phyloP scores from a whole-genome alignment of 2,329 filamentous ascomycete species.

The Colletotrichum tabaci region DNA sequence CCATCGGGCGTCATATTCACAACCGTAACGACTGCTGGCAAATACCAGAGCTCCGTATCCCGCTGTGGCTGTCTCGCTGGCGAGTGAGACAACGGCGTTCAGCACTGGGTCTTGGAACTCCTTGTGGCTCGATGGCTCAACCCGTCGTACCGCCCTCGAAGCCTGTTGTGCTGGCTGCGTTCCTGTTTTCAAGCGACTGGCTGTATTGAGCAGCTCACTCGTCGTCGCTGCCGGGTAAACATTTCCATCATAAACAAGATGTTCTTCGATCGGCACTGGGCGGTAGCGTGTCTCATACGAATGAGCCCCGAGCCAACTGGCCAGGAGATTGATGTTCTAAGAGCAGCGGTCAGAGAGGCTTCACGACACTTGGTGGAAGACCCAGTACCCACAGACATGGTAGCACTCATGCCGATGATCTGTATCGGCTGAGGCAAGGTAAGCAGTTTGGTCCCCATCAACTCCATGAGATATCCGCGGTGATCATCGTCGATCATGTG shows the following conservation, averaged over 20 bases:
- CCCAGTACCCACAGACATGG: slow-evolving; percentile 71
- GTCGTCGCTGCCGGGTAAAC: slow-evolving; percentile 76
- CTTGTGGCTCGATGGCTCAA: slow-evolving; percentile 70
- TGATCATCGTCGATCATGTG: slow-evolving; percentile 86
- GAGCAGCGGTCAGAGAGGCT: not conserved
- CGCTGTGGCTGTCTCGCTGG: slow-evolving; percentile 76
- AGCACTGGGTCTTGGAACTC: slow-evolving; percentile 76
- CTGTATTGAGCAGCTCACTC: slow-evolving; percentile 70
- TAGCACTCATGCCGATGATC: slow-evolving; percentile 86
- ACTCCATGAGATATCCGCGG: slow-evolving; percentile 81
- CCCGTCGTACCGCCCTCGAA: slow-evolving; percentile 60
- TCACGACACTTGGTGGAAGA: not conserved
- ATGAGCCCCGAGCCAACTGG: slow-evolving; percentile 78
- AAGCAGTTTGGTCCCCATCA: slow-evolving; percentile 82
- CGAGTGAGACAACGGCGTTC: slow-evolving; percentile 80
- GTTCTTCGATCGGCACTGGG: slow-evolving; percentile 82
- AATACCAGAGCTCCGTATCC: slow-evolving; percentile 83
- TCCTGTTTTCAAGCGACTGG: slow-evolving; percentile 63
- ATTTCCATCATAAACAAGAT: slow-evolving; percentile 79
- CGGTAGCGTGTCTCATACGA: slow-evolving; percentile 81
- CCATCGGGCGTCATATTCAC: slow-evolving; percentile 77
- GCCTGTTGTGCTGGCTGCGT: slow-evolving; percentile 52
- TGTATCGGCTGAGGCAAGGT: slow-evolving; percentile 77
- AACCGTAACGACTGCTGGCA: slow-evolving; percentile 77
- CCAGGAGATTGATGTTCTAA: slow-evolving; percentile 79